phyloP scores from a whole-genome alignment of 2,329 filamentous ascomycete genomes.

The Raffaelea deltoideospora region DNA sequence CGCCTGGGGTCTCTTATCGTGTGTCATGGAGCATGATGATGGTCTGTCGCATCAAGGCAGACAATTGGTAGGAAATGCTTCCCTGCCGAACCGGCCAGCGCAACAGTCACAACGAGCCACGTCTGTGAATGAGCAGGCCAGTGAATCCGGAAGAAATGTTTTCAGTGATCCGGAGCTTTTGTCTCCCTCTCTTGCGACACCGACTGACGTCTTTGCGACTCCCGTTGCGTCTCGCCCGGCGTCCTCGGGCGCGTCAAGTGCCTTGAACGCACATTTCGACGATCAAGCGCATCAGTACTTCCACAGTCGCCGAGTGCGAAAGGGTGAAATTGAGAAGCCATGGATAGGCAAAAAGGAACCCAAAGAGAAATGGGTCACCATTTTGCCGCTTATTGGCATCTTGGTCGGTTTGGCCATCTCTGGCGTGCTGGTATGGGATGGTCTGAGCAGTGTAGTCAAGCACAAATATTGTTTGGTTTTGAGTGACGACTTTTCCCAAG shows the following conservation, averaged over 20 bases:
- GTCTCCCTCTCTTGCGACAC: no score
- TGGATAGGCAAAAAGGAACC: conserved; percentile 62
- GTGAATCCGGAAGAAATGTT: no score
- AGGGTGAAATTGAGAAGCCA: conserved; percentile 60
- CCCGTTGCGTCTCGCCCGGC: conserved; percentile 27
- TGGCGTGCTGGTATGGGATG: conserved; percentile 62
- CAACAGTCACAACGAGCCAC: no score
- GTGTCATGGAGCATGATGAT: no score
- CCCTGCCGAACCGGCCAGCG: no score
- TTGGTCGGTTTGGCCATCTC: conserved; percentile 51
- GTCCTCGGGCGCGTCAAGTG: conserved; percentile 30
- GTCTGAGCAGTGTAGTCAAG: conserved; percentile 53
- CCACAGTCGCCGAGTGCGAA: conserved; percentile 56
- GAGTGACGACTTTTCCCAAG: conserved; percentile 47
- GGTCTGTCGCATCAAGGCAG: no score
- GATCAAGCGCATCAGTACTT: conserved; percentile 44
- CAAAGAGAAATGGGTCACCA: conserved; percentile 75
- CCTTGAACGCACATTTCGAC: conserved; percentile 19
- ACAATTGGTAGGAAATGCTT: no score
- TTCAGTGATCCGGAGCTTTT: no score
- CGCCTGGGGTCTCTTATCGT: no score
- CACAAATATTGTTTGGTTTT: conserved; percentile 60
- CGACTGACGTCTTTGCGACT: conserved; percentile 30
- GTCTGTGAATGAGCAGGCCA: no score
- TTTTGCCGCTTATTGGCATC: conserved; percentile 61